Percentiles rank a stretch among this genome's conserved stretches.
Evolutionary conservation across 2,329 filamentous ascomycete species (phyloP).

Genomic region (Aspergillus glaucus): DNA sequence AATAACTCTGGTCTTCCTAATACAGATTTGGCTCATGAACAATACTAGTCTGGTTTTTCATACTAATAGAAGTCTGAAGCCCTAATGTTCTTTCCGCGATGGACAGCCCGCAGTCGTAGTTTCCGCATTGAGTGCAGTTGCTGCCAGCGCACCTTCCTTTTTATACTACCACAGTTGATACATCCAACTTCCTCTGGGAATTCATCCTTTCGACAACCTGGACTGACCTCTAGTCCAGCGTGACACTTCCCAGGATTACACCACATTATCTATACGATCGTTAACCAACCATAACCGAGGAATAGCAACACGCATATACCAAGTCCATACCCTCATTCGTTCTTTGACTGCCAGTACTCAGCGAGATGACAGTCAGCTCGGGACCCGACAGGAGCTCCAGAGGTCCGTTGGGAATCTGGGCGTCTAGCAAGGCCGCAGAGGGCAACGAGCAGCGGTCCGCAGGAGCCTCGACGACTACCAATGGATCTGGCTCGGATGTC

Average conservation of each 20-base stretch:
- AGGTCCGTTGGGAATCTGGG: constrained; percentile 19
- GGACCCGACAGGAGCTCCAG: constrained; percentile 16
- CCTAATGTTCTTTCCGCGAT: neutral
- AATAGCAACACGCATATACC: neutral
- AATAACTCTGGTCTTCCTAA: no score
- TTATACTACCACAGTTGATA: neutral
- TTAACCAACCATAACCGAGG: neutral
- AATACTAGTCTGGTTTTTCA: neutral
- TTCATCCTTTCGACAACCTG: neutral
- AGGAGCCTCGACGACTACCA: constrained; percentile 19
- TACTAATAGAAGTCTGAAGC: neutral
- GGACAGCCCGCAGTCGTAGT: neutral
- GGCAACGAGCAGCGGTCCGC: constrained; percentile 8
- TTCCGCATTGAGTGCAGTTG: neutral
- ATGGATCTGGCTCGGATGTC: constrained; percentile 18
- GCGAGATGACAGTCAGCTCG: constrained; percentile 16
- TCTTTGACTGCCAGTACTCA: neutral
- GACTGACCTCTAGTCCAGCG: neutral
- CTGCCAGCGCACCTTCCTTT: constrained; percentile 1
- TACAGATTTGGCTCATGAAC: neutral
- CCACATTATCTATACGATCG: neutral
- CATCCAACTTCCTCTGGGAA: neutral
- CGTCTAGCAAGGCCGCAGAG: constrained; percentile 13
- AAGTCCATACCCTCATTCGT: neutral
- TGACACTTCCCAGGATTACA: neutral